These are phyloP conservation scores for Peltaster fructicola DNA, from an alignment of 2,329 filamentous ascomycete species.

Conservation along the genomic window DNA sequence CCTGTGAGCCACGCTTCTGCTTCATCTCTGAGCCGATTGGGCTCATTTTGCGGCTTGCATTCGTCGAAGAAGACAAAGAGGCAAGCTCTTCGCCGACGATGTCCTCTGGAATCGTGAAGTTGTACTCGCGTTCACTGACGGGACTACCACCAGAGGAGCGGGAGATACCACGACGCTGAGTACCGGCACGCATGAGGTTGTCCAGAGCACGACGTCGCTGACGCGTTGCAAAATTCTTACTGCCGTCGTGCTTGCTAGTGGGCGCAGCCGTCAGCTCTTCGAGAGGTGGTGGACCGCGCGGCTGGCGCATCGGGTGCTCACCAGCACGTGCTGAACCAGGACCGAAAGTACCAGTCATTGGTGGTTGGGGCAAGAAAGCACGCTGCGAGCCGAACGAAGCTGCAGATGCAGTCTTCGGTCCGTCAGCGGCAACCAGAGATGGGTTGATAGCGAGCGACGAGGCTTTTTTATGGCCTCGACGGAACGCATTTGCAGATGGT, in stretches of 20 bases:
- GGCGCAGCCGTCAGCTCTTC: conserved; percentile 84
- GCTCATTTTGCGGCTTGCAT: conserved; percentile 19
- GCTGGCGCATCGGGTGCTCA: conserved; percentile 86
- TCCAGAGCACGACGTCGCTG: conserved; percentile 82
- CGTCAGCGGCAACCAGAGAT: conserved; percentile 38
- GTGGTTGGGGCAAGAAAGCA: conserved; percentile 52
- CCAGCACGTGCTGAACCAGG: conserved; percentile 85
- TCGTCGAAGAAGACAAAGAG: conserved; percentile 29
- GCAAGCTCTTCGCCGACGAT: conserved; percentile 37
- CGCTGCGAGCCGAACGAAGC: conserved; percentile 29
- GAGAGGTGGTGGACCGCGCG: conserved; percentile 74
- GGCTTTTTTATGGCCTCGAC: conserved; percentile 80
- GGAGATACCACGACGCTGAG: conserved; percentile 58
- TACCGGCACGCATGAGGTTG: conserved; percentile 76
- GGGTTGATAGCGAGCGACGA: conserved; percentile 49
- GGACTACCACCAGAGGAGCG: conserved; percentile 51
- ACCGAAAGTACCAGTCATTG: conserved; percentile 69
- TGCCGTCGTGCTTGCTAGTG: conserved; percentile 83
- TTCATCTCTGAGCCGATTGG: conserved; percentile 22
- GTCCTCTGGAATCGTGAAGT: conserved; percentile 51
- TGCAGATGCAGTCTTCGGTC: conserved; percentile 51
- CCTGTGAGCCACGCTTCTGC: conserved; percentile 20
- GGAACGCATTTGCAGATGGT: conserved; percentile 80
- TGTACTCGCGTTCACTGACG: conserved; percentile 60
- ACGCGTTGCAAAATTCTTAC: conserved; percentile 89